Evolutionary conservation across 2,329 filamentous ascomycete genomes (phyloP).

Genomic region (Xylaria digitata): DNA sequence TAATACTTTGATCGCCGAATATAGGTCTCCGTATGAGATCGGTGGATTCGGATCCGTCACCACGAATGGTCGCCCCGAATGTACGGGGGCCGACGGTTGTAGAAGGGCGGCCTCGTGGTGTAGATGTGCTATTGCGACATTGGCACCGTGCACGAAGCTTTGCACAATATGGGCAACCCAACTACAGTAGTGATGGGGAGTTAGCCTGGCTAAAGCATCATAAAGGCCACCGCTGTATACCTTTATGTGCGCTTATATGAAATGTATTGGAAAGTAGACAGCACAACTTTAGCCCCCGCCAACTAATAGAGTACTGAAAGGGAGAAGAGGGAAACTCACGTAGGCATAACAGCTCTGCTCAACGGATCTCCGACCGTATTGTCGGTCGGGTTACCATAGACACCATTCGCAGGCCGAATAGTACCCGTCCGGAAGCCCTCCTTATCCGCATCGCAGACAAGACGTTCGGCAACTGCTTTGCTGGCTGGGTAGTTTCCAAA

Average conservation of each 20-base stretch:
- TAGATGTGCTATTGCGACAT: conserved; percentile 57
- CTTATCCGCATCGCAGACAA: conserved; percentile 57
- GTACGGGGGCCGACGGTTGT: conserved; percentile 42
- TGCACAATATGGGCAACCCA: conserved; percentile 56
- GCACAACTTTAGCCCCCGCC: not conserved
- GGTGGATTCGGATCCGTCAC: conserved; percentile 58
- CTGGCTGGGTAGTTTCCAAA: conserved; percentile 63
- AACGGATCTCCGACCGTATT: conserved; percentile 59
- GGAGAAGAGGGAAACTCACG: conserved; percentile 53
- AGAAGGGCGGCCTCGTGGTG: conserved; percentile 56
- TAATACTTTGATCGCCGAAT: conserved; percentile 50
- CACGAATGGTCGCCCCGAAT: conserved; percentile 55
- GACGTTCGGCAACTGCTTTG: conserved; percentile 63
- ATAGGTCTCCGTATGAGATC: conserved; percentile 54
- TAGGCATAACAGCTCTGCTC: conserved; percentile 52
- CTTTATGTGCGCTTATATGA: not conserved
- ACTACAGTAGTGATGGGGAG: conserved; percentile 39
- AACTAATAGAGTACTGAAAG: not conserved
- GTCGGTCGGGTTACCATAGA: conserved; percentile 64
- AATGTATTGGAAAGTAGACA: not conserved
- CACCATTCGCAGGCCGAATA: conserved; percentile 63
- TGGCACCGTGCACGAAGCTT: conserved; percentile 56
- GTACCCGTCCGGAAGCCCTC: conserved; percentile 60
- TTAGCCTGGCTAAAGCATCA: conserved; percentile 18
- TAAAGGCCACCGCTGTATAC: not conserved